Evolutionary conservation across 352 stramenopile species (phyloP), one percentile per base, ranked within the genome.

Genomic region (Globisporangium splendens): DNA sequence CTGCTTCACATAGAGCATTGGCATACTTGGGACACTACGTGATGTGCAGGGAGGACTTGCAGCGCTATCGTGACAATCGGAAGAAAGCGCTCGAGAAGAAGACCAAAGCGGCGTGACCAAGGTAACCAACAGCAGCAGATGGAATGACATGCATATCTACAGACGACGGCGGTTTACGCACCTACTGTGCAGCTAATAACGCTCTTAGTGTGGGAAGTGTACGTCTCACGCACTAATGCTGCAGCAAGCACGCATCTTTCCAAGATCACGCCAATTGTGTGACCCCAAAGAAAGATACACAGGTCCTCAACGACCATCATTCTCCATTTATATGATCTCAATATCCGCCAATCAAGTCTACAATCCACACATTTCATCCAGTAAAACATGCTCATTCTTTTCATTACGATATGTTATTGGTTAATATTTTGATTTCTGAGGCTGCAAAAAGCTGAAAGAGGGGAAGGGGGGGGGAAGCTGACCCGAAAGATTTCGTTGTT

Each of bases 61-160:
- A 69, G 44, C 74, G 77, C 51, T 92, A 91, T 67, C 71, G 75
- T 20, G 73, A 87, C 17, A 70, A 65, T 46, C 63, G 78, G 31
- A 70, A 73, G 58, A 90, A 89, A 61, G 68, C 71, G 24, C 60
- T 78, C 44, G 74, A 82, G 43, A 85, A 83, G 58, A 89, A 84
- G 61, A 62, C 65, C 38, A 75, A 70, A 59, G 57, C 50, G 24
- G 20, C 51, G 8, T 80, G 47, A 39, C 21, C 39, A 44, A n/a
- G 13, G 12, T 15, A 8, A 8, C 39, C 17, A 12, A 15, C 12
- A 8, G 35, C 35, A 41, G 35, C 35, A 41, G n/a, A 41, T 12
- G 7, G 35, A 41, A 12, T 41, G 7, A 12, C 35, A 41, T 41
- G 35, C 35, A 41, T 41, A n/a, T n/a, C n/a, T n/a, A n/a, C n/a